Percentiles rank a stretch among this genome's conserved stretches.
Evolutionary conservation across 116 monocot genomes (phyloP).

Genomic region (Papilionanthe hybrid): DNA sequence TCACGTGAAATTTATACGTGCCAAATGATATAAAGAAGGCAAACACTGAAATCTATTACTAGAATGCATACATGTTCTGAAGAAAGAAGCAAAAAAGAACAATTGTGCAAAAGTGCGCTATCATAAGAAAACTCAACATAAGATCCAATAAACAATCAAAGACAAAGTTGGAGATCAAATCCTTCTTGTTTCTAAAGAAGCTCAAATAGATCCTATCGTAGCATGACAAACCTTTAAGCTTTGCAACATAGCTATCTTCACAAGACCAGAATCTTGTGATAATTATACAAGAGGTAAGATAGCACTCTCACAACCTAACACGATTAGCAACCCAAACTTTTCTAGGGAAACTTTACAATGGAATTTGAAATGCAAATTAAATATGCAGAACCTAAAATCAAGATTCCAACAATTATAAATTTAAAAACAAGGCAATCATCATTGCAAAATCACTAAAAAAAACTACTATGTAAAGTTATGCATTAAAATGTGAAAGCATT

Average conservation of each 20-base stretch:
- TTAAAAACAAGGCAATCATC: background rate
- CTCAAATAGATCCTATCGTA: background rate
- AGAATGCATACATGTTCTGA: no score
- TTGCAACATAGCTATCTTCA: background rate
- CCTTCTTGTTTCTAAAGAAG: background rate
- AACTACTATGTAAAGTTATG: background rate
- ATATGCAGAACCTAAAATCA: background rate
- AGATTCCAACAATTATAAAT: background rate
- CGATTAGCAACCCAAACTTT: no score
- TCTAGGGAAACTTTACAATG: no score
- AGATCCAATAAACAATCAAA: background rate
- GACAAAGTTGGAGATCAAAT: background rate
- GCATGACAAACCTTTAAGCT: background rate
- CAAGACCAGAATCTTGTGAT: no score
- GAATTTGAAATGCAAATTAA: background rate
- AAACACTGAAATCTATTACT: no score
- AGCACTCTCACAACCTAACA: no score
- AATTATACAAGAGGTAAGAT: no score
- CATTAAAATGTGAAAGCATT: background rate
- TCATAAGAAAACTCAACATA: no score
- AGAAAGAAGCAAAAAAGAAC: no score
- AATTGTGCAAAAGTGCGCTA: no score
- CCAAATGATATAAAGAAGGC: no score
- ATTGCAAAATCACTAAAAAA: background rate
- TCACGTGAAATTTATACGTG: no score